phyloP scores from a whole-genome alignment of 805 yeast genomes.

The Candida wancherniae region DNA sequence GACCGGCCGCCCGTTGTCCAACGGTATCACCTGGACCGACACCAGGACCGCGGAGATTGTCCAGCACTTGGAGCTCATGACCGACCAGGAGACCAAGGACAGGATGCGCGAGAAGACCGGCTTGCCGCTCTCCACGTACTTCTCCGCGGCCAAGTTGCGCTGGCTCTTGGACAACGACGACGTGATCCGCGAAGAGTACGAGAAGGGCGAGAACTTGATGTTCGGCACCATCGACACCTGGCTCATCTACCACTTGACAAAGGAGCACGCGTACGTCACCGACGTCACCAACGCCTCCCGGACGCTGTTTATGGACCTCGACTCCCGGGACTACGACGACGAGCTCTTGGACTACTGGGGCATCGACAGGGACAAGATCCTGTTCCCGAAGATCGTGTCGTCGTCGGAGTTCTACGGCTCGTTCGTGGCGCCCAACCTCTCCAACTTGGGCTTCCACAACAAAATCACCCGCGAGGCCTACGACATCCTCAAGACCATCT shows the following conservation, averaged over 20 bases:
- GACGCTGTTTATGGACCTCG: slow-evolving; percentile 83
- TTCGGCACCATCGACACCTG: slow-evolving; percentile 95
- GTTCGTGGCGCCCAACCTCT: slow-evolving; percentile 57
- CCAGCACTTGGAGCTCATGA: slow-evolving; percentile 50
- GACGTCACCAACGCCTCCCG: slow-evolving; percentile 92
- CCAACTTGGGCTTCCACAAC: slow-evolving; percentile 47
- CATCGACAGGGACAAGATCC: slow-evolving; percentile 60
- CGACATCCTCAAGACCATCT: slow-evolving; percentile 44
- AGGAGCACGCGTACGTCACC: slow-evolving; percentile 64
- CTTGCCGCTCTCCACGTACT: slow-evolving; percentile 84
- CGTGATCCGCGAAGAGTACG: slow-evolving; percentile 61
- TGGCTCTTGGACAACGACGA: slow-evolving; percentile 85
- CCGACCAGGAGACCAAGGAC: slow-evolving; percentile 51
- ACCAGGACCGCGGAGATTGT: slow-evolving; percentile 78
- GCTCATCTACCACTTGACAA: slow-evolving; percentile 81
- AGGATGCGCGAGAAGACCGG: slow-evolving; percentile 67
- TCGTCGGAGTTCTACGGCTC: slow-evolving; percentile 75
- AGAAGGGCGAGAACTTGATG: slow-evolving; percentile 69
- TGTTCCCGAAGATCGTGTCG: slow-evolving; percentile 73
- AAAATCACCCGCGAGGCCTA: slow-evolving; percentile 49
- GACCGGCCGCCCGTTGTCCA: slow-evolving; percentile 77
- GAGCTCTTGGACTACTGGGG: slow-evolving; percentile 75
- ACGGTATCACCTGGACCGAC: slow-evolving; percentile 96
- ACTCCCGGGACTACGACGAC: slow-evolving; percentile 69
- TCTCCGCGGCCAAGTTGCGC: slow-evolving; percentile 82